Evolutionary conservation across 1,284 basidiomycete species (phyloP).

Genomic region (Fomitopsis pinicola): DNA sequence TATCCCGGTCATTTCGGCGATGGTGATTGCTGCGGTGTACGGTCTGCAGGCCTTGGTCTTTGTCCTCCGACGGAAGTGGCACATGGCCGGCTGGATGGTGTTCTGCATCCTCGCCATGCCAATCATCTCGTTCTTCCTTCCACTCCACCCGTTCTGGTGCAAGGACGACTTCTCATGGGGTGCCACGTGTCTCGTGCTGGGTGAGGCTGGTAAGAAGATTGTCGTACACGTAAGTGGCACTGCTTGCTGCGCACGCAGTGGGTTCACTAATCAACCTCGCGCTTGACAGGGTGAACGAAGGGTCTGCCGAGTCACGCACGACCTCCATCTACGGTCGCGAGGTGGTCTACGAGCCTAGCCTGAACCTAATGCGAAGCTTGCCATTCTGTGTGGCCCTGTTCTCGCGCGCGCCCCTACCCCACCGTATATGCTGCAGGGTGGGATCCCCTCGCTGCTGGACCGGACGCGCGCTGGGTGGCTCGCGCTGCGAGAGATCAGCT

Average conservation of each 20-base stretch:
- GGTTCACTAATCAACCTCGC: conserved; percentile 5
- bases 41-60: conserved; percentile 89
- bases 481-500: too few relatives aligned
- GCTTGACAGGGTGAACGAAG: conserved; percentile 68
- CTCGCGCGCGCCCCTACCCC: too few relatives aligned
- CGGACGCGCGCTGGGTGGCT: too few relatives aligned
- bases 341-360: conserved; percentile 74
- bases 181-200: conserved; percentile 88
- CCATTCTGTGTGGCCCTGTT: too few relatives aligned
- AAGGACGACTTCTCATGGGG: conserved; percentile 99
- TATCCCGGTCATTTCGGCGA: conserved; percentile 76
- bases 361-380: too few relatives aligned
- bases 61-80: conserved; percentile 86
- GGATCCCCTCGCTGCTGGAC: too few relatives aligned
- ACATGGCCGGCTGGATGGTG: conserved; percentile 96
- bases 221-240: conserved; percentile 77
- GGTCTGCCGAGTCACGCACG: conserved; percentile 69
- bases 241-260: not conserved
- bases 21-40: conserved; percentile 93
- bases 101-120: conserved; percentile 95
- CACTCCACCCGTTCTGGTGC: conserved; percentile 96
- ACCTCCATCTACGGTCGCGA: conserved; percentile 79
- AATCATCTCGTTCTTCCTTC: conserved; percentile 89
- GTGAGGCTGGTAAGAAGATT: conserved; percentile 93
- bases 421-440: too few relatives aligned